Evolutionary conservation across 192 early-diverging fungal species (phyloP), one percentile per base, ranked within the genome.

Genomic region (Coemansia sp.): DNA sequence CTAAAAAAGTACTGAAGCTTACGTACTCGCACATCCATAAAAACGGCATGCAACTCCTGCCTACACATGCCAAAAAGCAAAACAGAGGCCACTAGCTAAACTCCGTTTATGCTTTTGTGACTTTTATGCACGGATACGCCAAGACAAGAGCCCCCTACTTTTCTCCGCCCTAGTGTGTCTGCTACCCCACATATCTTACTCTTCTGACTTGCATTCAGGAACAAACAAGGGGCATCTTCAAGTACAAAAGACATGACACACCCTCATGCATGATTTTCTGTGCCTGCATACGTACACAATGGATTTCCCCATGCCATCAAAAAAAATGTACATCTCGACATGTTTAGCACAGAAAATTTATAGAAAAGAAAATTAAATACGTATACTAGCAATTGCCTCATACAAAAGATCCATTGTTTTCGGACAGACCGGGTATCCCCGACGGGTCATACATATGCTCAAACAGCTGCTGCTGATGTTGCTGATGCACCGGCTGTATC

Each of bases 381-480:
- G 6, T 16, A 43, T 21, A 23, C 33, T 63, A 42, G 40, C 40
- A 42, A n/a, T 42, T 50, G 50, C n/a, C 34, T 63, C 56, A 71
- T 33, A 71, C 59, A 66, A 71, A 77, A 18, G 75, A 66, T 43
- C 59, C 60, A 37, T 45, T 60, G 55, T 72, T 56, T 51, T 78
- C 63, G 0, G 67, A 46, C 13, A 78, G 60, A 56, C 55, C 56
- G 20, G 72, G 66, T 20, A 78, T 60, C 21, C 64, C 61, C 31
- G 67, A 37, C 21, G 71, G 37, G 40, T 69, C 76, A 35, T 69
- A 79, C 48, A 62, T 21, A 7, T 55, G 60, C 23, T 64, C 67
- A 46, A 73, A 67, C 23, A 66, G 9, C 8, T 33, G 31, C 39
- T 38, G 59, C 20, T 40, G 43, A n/a, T 62, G 42, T 18, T 43